Conservation (phyloP, 768 basidiomycete species). For the Phanerochaete sordida region DNA sequence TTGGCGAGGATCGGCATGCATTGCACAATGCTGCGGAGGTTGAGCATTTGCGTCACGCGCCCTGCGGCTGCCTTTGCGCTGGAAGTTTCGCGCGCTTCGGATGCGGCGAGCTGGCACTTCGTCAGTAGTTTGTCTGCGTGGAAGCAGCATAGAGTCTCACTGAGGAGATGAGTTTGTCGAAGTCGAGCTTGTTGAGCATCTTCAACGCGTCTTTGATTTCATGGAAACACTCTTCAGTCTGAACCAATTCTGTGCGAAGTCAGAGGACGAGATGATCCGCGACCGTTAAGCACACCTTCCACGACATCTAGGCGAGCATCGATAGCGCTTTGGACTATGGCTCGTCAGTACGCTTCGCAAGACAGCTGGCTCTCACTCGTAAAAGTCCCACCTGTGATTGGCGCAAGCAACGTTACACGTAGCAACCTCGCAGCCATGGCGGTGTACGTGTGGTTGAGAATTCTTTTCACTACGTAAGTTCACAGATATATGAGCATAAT, state of each 20-base stretch:
- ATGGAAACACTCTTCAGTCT: conserved; percentile 70
- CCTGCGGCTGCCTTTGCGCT: conserved; percentile 62
- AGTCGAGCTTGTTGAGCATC: conserved; percentile 73
- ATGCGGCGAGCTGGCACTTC: conserved; percentile 58
- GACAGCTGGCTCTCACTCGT: neutral
- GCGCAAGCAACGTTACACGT: conserved; percentile 77
- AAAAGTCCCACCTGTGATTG: conserved; percentile 55
- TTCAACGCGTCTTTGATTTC: conserved; percentile 68
- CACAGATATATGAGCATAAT: neutral
- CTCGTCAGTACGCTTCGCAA: neutral
- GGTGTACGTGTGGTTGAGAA: conserved; percentile 80
- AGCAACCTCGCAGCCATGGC: conserved; percentile 87
- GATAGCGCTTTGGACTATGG: conserved; percentile 55
- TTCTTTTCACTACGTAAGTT: conserved; percentile 32
- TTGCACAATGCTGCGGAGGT: conserved; percentile 68
- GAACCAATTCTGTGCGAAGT: conserved; percentile 58
- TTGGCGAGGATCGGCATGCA: conserved; percentile 60
- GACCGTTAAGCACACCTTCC: conserved; percentile 46
- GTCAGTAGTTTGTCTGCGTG: neutral
- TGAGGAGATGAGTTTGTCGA: conserved; percentile 80
- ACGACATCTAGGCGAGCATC: conserved; percentile 85
- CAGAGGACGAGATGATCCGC: conserved; percentile 11
- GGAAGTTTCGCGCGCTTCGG: conserved; percentile 51
- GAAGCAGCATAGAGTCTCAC: conserved; percentile 32
- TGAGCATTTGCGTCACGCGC: conserved; percentile 76